Evolutionary conservation across 306 rosid species (phyloP), one percentile per base, ranked within the genome.

Genomic region (Rosa chinensis): DNA sequence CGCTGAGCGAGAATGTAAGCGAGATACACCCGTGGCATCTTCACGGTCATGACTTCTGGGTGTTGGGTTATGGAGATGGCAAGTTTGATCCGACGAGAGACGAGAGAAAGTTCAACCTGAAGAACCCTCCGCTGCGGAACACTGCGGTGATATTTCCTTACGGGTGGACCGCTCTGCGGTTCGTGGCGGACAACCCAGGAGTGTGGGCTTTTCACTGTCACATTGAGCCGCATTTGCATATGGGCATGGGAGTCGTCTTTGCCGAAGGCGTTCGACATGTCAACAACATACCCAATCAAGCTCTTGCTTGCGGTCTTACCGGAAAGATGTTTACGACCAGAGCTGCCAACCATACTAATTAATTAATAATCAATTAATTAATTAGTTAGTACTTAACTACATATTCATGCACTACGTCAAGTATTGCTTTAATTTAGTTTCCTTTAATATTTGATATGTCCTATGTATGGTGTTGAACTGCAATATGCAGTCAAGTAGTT

Each of bases 171-270:
- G 97, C 94, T 3, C 43, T 94, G 2, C 81, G 96, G 43, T 94
- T 88, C 64, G 87, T 77, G 81, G 92, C 97, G 0, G 98, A 94
- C 37, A 94, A 94, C 71, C 97, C 97, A 0, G 96, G 97, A 7
- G 98, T 84, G 42, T 94, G 97, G 98, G 92, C 98, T 0, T 94
- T 94, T 35, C 98, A 94, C 73, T 94, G 98, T 73, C 98, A 94
- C 58, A 92, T 92, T 68, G 96, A 94, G 80, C 93, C 98, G 1
- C 98, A 90, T 82, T 84, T 94, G 84, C 97, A 92, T 48, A 90
- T 94, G 98, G 98, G 98, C 0, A 94, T 94, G 98, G 98, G 98
- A 12, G 90, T 90, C 3, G 64, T 94, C 17, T 90, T 94, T 18
- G 92, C 92, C 4, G 88, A 89, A 64, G 96, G 74, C 4, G 87